These are phyloP conservation scores for Trematosphaeria pertusa DNA, from an alignment of 2,329 filamentous ascomycete genomes.

Conservation along the genomic window DNA sequence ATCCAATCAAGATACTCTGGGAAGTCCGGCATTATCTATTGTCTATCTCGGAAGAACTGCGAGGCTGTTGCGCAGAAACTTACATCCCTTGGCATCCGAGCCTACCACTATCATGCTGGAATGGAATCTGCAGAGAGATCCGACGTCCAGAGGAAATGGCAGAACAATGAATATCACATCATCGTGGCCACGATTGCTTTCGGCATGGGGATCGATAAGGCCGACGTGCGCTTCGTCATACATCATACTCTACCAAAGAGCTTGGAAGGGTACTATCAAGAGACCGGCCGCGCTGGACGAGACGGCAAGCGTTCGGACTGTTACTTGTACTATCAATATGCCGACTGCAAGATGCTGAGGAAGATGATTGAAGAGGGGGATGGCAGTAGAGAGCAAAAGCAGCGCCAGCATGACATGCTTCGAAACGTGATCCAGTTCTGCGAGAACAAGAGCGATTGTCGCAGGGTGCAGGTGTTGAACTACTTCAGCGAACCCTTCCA, in stretches of 20 bases:
- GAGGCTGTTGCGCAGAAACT: slow-evolving; percentile 80
- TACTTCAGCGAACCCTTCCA: slow-evolving; percentile 92
- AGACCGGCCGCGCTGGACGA: slow-evolving; percentile 92
- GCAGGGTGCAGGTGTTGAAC: slow-evolving; percentile 84
- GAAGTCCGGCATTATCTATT: slow-evolving; percentile 92
- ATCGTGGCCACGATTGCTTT: slow-evolving; percentile 99
- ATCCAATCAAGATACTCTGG: slow-evolving; percentile 74
- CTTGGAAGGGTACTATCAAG: slow-evolving; percentile 96
- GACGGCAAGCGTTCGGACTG: slow-evolving; percentile 89
- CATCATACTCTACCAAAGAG: slow-evolving; percentile 94
- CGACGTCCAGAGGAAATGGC: slow-evolving; percentile 80
- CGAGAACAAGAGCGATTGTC: slow-evolving; percentile 86
- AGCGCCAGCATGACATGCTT: slow-evolving; percentile 84
- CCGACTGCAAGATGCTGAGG: slow-evolving; percentile 74
- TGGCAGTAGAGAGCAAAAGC: slow-evolving; percentile 78
- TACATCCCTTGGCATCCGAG: slow-evolving; percentile 69
- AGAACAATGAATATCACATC: slow-evolving; percentile 78
- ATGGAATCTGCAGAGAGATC: slow-evolving; percentile 73
- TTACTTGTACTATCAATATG: slow-evolving; percentile 86
- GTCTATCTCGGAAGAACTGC: slow-evolving; percentile 81
- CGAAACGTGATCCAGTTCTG: slow-evolving; percentile 85
- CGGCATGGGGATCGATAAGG: slow-evolving; percentile 99
- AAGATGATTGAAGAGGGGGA: slow-evolving; percentile 86
- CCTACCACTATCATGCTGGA: slow-evolving; percentile 85
- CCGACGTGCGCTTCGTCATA: slow-evolving; percentile 94